phyloP scores from a whole-genome alignment of 129 eudicot genomes.

The Flaveria linearis region DNA sequence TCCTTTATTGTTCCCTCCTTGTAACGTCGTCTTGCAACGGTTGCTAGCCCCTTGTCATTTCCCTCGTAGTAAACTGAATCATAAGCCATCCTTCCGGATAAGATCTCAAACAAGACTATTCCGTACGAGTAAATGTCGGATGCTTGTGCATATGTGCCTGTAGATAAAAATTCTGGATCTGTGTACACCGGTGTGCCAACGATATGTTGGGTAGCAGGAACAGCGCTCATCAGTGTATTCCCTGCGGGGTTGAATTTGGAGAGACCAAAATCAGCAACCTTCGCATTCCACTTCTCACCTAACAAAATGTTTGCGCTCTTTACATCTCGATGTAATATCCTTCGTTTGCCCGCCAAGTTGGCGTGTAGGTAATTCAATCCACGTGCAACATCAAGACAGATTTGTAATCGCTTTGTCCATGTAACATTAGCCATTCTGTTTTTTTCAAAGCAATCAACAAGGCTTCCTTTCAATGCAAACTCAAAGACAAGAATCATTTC shows the following conservation, averaged over 20 bases:
- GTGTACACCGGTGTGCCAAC: neutral
- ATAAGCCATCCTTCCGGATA: constrained; percentile 13
- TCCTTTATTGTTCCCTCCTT: neutral
- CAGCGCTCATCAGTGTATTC: neutral
- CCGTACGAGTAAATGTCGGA: constrained; percentile 16
- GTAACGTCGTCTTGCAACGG: constrained; percentile 5
- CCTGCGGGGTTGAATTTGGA: constrained; percentile 3
- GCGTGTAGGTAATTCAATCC: neutral
- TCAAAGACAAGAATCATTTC: constrained; percentile 17
- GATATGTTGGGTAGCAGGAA: neutral
- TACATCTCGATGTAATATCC: neutral
- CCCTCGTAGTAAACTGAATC: neutral
- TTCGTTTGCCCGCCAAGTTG: neutral
- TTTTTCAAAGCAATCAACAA: neutral
- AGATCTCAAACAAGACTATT: constrained; percentile 1
- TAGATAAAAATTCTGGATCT: neutral
- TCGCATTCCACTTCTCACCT: constrained; percentile 8
- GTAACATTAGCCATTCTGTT: neutral
- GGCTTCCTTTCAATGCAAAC: constrained; percentile 2
- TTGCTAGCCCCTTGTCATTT: neutral
- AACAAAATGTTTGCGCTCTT: constrained; percentile 16
- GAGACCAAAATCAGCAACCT: constrained; percentile 23
- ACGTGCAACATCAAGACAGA: constrained; percentile 5
- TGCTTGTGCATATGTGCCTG: neutral
- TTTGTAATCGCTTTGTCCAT: neutral